These are phyloP conservation scores for Candida insectorum DNA, from an alignment of 805 yeast genomes.

Conservation along the genomic window DNA sequence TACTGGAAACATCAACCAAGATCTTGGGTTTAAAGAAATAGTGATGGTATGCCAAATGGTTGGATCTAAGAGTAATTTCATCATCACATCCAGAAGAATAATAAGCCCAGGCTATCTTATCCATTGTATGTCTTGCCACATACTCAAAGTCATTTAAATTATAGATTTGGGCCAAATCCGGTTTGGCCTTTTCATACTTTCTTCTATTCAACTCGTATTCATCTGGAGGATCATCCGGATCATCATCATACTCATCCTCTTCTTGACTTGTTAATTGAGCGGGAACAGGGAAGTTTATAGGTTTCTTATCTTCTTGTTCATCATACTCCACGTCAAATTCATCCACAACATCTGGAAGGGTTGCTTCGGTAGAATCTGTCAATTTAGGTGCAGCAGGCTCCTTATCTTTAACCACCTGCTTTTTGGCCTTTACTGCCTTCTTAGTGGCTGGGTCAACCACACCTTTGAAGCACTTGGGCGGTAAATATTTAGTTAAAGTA, in stretches of 20 bases:
- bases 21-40: slow-evolving; percentile 84
- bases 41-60: slow-evolving; percentile 85
- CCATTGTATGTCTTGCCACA: slow-evolving; percentile 75
- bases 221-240: slow-evolving; percentile 33
- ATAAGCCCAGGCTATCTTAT: slow-evolving; percentile 84
- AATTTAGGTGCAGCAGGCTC: slow-evolving; percentile 1
- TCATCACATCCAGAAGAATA: slow-evolving; percentile 92
- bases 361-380: slow-evolving; percentile 1
- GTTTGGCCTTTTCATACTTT: slow-evolving; percentile 43
- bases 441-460: slow-evolving; percentile 20
- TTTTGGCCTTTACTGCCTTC: slow-evolving; percentile 2
- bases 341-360: slow-evolving; percentile 28
- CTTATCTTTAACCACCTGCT: not conserved
- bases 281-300: slow-evolving; percentile 17
- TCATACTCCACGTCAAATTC: slow-evolving; percentile 42
- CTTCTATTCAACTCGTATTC: slow-evolving; percentile 24
- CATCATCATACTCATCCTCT: slow-evolving; percentile 32
- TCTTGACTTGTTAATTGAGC: slow-evolving; percentile 18
- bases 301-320: slow-evolving; percentile 32
- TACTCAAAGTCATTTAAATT: slow-evolving; percentile 85
- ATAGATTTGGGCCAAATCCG: slow-evolving; percentile 65
- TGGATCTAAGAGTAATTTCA: slow-evolving; percentile 85
- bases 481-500: slow-evolving; percentile 68
- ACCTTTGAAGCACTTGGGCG: slow-evolving; percentile 32
- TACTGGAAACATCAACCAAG: slow-evolving; percentile 72